phyloP scores from a whole-genome alignment of 495 filamentous ascomycete genomes.

The Penicillium argentinense region DNA sequence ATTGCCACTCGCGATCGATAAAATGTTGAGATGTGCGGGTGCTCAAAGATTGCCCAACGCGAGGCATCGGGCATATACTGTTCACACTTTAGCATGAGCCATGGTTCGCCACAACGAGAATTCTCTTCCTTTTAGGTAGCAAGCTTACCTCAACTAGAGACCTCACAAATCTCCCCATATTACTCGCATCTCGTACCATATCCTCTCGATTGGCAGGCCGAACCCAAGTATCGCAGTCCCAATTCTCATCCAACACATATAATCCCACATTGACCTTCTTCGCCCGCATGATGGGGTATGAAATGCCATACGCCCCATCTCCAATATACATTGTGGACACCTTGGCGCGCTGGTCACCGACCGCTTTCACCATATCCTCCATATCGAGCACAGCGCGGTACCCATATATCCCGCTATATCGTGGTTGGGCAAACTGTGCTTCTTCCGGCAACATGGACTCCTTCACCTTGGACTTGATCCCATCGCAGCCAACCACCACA shows the following conservation, averaged over 20 bases:
- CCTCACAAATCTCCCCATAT: conserved; percentile 52
- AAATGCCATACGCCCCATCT: conserved; percentile 57
- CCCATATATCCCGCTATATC: conserved; percentile 53
- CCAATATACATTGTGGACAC: conserved; percentile 61
- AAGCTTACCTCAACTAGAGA: conserved; percentile 43
- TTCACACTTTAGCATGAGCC: too few species aligned
- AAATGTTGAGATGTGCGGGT: conserved; percentile 55
- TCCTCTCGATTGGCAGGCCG: conserved; percentile 53
- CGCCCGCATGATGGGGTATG: conserved; percentile 65
- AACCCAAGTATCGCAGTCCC: conserved; percentile 58
- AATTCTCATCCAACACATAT: conserved; percentile 46
- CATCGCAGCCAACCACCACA: conserved; percentile 59
- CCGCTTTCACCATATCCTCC: conserved; percentile 49
- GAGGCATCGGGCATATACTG: conserved; percentile 44
- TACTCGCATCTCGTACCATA: conserved; percentile 53
- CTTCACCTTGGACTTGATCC: conserved; percentile 52
- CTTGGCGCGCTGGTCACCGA: conserved; percentile 51
- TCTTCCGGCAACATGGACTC: conserved; percentile 44
- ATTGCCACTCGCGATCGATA: conserved; percentile 55
- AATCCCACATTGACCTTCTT: conserved; percentile 60
- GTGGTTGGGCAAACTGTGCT: conserved; percentile 29
- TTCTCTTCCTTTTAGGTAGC: neutral
- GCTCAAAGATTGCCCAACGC: conserved; percentile 65
- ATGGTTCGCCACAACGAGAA: neutral
- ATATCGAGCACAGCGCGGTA: conserved; percentile 63